Evolutionary conservation across 83 land plant species (phyloP).

Genomic region (Diphasiastrum complanatum): DNA sequence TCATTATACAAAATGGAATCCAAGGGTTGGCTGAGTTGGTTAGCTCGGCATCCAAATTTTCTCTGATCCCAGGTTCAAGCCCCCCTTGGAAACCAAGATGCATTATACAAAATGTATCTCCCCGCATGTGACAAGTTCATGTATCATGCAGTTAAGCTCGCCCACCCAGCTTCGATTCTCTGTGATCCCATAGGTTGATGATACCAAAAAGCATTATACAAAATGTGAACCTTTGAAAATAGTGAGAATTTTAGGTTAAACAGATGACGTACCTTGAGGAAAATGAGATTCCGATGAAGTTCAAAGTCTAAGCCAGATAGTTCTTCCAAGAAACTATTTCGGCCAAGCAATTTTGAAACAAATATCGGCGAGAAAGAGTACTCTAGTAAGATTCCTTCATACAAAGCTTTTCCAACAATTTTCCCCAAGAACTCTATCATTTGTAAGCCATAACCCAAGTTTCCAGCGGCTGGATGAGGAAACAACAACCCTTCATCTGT

Average conservation of each 20-base stretch:
- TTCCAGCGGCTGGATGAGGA: slow-evolving; percentile 71
- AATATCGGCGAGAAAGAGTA: slow-evolving; percentile 81
- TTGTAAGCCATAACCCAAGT: slow-evolving; percentile 56
- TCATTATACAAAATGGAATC: too few relatives aligned
- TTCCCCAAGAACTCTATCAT: slow-evolving; percentile 86
- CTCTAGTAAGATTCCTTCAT: slow-evolving; percentile 89
- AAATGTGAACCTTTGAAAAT: too few relatives aligned
- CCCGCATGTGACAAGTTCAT: too few relatives aligned
- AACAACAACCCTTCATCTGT: slow-evolving; percentile 69
- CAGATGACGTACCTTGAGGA: slow-evolving; percentile 54
- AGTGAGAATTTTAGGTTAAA: not conserved
- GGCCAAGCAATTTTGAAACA: slow-evolving; percentile 82
- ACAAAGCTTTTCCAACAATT: slow-evolving; percentile 90
- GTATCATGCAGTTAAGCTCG: too few relatives aligned
- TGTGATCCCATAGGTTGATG: too few relatives aligned
- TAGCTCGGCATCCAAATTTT: too few relatives aligned
- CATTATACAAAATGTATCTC: too few relatives aligned
- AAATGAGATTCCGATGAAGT: slow-evolving; percentile 80
- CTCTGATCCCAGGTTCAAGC: too few relatives aligned
- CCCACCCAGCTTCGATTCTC: too few relatives aligned
- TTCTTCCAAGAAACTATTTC: slow-evolving; percentile 88
- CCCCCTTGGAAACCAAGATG: too few relatives aligned
- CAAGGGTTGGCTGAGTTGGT: too few relatives aligned
- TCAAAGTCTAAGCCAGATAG: slow-evolving; percentile 81
- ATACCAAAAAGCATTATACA: too few relatives aligned